A percentile compares a stretch with the other conserved stretches of the same genome.
phyloP scores from a whole-genome alignment of 75 land plant genomes.

The Cryptomeria japonica region DNA sequence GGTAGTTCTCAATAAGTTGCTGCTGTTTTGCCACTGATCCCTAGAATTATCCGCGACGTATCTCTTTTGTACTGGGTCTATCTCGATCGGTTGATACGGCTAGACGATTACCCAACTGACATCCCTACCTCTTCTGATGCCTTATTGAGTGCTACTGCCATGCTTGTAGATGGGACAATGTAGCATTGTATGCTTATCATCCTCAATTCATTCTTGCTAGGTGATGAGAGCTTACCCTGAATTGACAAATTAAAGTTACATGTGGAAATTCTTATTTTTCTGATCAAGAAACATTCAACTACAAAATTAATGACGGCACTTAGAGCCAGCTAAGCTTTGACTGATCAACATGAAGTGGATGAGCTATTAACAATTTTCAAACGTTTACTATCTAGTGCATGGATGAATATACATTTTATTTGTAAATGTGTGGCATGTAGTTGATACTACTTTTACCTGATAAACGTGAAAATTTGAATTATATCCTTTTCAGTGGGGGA shows the following conservation, averaged over 20 bases:
- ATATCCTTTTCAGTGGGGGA: not conserved
- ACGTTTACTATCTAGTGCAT: not conserved
- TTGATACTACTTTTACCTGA: not conserved
- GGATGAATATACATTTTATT: not conserved
- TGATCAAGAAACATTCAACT: not conserved
- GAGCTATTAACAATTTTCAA: not conserved
- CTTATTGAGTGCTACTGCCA: not conserved
- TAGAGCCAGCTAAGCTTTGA: not conserved
- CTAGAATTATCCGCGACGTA: too few relatives aligned
- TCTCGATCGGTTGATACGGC: too few relatives aligned
- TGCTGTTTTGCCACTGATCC: too few relatives aligned
- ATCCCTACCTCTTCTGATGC: too few relatives aligned
- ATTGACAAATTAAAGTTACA: not conserved
- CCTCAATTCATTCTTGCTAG: not conserved
- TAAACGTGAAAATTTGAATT: not conserved
- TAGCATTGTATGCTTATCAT: not conserved
- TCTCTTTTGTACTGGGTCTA: too few relatives aligned
- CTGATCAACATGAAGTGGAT: not conserved
- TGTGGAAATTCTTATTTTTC: not conserved
- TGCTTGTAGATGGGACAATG: not conserved
- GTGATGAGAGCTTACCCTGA: not conserved
- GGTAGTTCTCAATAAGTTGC: too few relatives aligned
- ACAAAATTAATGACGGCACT: not conserved
- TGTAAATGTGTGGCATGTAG: not conserved
- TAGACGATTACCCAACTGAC: too few relatives aligned